Evolutionary conservation across 2,329 filamentous ascomycete genomes (phyloP).

Genomic region (Cercospora sp.): DNA sequence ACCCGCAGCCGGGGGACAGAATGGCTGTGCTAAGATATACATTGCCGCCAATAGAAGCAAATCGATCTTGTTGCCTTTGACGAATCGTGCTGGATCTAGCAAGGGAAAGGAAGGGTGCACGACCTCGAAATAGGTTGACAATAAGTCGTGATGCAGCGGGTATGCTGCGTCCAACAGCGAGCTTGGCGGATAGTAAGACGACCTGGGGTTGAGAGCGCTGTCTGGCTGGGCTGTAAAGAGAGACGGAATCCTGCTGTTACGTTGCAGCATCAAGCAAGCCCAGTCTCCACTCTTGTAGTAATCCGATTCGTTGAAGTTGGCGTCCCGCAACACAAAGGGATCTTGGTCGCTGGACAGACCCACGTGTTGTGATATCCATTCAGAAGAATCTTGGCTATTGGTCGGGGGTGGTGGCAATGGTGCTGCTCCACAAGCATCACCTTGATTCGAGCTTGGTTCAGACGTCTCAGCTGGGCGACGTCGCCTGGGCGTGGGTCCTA

Average conservation of each 20-base stretch:
- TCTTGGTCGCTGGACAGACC: conserved; percentile 27
- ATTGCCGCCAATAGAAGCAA: conserved; percentile 25
- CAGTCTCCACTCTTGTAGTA: conserved; percentile 27
- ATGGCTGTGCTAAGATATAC: conserved; percentile 28
- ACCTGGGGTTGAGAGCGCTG: conserved; percentile 21
- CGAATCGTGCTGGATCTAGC: conserved; percentile 26
- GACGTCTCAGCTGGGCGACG: conserved; percentile 16
- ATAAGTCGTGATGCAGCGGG: conserved; percentile 27
- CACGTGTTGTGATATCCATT: conserved; percentile 29
- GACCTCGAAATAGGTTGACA: conserved; percentile 30
- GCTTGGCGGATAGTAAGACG: conserved; percentile 25
- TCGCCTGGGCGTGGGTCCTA: conserved; percentile 28
- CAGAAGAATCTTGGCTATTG: conserved; percentile 1
- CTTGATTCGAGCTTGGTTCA: conserved; percentile 5
- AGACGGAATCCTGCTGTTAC: conserved; percentile 13
- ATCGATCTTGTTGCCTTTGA: conserved; percentile 30
- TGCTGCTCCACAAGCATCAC: neutral
- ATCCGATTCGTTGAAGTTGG: conserved; percentile 27
- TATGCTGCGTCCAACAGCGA: conserved; percentile 25
- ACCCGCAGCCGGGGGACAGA: conserved; percentile 21
- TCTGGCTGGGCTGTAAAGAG: conserved; percentile 26
- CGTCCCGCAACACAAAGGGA: conserved; percentile 27
- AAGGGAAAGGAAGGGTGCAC: conserved; percentile 28
- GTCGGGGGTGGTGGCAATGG: neutral
- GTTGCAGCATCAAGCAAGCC: conserved; percentile 24